phyloP scores from a whole-genome alignment of 2,329 filamentous ascomycete genomes.

The Zasmidium cellare region DNA sequence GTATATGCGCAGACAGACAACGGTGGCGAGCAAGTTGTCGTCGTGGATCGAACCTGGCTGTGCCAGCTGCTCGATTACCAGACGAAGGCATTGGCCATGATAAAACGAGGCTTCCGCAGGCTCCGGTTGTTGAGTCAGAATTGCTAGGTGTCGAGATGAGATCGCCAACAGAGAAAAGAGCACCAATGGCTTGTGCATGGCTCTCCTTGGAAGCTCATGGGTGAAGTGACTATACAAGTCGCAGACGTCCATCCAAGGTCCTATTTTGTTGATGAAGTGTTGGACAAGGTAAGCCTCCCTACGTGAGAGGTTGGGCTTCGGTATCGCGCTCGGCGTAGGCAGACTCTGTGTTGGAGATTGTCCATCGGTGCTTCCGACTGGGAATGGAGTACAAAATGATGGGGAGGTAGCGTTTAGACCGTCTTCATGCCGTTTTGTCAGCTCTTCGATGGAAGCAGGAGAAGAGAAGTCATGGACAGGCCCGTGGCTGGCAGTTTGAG shows the following conservation, averaged over 20 bases:
- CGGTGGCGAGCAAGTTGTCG: constrained; percentile 36
- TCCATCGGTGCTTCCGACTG: constrained; percentile 9
- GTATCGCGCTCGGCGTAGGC: background rate
- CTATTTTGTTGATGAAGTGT: constrained; percentile 38
- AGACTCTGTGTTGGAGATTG: constrained; percentile 6
- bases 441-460: constrained; percentile 21
- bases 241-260: constrained; percentile 38
- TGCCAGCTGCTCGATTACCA: constrained; percentile 37
- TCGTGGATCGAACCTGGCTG: constrained; percentile 24
- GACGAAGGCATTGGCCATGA: constrained; percentile 36
- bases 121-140: constrained; percentile 24
- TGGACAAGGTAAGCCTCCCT: constrained; percentile 22
- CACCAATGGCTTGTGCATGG: constrained; percentile 35
- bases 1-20: constrained; percentile 38
- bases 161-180: constrained; percentile 37
- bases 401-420: constrained; percentile 2
- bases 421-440: constrained; percentile 19
- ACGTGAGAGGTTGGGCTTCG: constrained; percentile 14
- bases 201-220: constrained; percentile 32
- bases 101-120: constrained; percentile 35
- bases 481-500: background rate
- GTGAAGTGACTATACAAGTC: constrained; percentile 36
- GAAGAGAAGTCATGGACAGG: constrained; percentile 6
- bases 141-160: constrained; percentile 36
- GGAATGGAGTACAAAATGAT: constrained; percentile 6